Conservation (phyloP, 768 basidiomycete genomes). For the Psilocybe azurescens region DNA sequence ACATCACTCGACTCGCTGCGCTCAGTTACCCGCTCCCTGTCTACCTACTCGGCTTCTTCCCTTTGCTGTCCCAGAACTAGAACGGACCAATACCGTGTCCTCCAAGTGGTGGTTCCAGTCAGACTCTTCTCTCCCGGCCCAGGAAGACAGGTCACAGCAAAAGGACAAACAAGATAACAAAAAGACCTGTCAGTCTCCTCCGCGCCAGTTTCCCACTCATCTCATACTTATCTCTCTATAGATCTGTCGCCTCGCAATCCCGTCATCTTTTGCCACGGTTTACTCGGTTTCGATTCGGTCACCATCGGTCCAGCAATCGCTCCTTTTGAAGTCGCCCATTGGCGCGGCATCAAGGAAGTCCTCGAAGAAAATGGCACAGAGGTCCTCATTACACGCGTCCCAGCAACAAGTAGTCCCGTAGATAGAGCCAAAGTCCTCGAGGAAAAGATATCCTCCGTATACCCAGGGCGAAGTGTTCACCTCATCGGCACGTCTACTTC, state of each 20-base stretch:
- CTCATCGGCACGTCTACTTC: constrained; percentile 63
- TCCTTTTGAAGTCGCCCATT: constrained; percentile 88
- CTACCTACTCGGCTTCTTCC: constrained; percentile 27
- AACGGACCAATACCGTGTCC: constrained; percentile 20
- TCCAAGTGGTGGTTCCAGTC: constrained; percentile 59
- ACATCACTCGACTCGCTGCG: constrained; percentile 68
- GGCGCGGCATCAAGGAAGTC: constrained; percentile 96
- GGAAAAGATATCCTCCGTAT: constrained; percentile 76
- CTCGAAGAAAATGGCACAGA: constrained; percentile 88
- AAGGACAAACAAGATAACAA: constrained; percentile 43
- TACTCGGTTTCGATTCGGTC: constrained; percentile 88
- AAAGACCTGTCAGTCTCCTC: constrained; percentile 62
- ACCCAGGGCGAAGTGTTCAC: constrained; percentile 86
- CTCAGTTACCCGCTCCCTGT: constrained; percentile 36
- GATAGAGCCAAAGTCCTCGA: constrained; percentile 93
- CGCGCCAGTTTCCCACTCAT: not conserved
- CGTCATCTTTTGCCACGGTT: constrained; percentile 94
- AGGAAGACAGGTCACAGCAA: constrained; percentile 57
- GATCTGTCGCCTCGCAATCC: constrained; percentile 84
- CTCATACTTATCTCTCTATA: constrained; percentile 32
- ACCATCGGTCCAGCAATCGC: constrained; percentile 79
- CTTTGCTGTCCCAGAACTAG: constrained; percentile 11
- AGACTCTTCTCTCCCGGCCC: constrained; percentile 50
- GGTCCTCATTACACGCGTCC: constrained; percentile 92
- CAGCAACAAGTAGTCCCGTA: constrained; percentile 86